Conservation (phyloP, 495 filamentous ascomycete species). For the Neurospora discreta region DNA sequence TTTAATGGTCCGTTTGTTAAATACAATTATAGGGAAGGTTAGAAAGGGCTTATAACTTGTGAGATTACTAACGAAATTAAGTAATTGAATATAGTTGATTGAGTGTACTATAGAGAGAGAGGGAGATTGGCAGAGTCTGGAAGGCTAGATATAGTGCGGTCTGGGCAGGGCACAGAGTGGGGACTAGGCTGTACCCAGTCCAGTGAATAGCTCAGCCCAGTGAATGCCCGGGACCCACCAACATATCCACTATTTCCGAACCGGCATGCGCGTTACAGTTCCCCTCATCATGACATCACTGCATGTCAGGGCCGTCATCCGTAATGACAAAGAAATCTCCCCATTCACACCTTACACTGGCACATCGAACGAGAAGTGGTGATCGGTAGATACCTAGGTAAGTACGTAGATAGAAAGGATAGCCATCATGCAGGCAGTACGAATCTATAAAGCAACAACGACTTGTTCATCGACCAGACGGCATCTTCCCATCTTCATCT, state of each 20-base stretch:
- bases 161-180: too few species aligned
- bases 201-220: too few species aligned
- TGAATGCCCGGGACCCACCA: too few species aligned
- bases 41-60: too few species aligned
- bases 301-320: neutral
- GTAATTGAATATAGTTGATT: too few species aligned
- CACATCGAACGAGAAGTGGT: neutral
- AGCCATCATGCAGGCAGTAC: neutral
- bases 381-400: neutral
- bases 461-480: neutral
- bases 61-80: too few species aligned
- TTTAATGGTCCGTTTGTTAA: too few species aligned
- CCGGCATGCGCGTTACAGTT: neutral
- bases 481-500: neutral
- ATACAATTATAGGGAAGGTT: too few species aligned
- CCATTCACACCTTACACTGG: neutral
- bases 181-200: too few species aligned
- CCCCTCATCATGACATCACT: neutral
- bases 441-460: neutral
- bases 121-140: too few species aligned
- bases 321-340: neutral
- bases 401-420: neutral
- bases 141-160: too few species aligned
- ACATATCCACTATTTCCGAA: neutral
- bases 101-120: too few species aligned